Base-by-base conservation (phyloP, 208 protist genomes). In the Trypanosomatidae sp. region DNA sequence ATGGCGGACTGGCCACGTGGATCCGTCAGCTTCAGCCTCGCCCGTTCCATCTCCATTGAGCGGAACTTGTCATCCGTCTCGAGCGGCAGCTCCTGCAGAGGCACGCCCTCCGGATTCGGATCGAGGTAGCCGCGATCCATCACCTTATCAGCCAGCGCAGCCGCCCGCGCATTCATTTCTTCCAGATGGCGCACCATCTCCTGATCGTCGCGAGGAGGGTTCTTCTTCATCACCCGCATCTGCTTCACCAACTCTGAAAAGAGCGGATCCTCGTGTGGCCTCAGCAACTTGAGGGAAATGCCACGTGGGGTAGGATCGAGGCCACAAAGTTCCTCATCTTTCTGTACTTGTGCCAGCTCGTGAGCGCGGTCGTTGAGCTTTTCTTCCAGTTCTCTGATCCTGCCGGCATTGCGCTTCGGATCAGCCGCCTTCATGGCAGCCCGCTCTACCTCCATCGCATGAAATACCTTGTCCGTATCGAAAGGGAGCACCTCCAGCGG, bases 71-170 rank as follows among this genome's bases (percentile, higher is more conserved):
- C 56, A 64, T 95, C 91, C 8, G 65, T 71, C 73, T 92, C 80
- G 8, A 95, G 85, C 41, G 83, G 80, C 28, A 95, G 71, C 39
- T 80, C 80, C n/a, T 60, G 28, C n/a, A 92, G 77, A 44, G 83
- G 81, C 36, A 95, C 85, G 36, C 84, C 88, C 66, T 91, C 81
- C 41, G 91, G 91, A 62, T 83, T 73, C 5, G 71, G 82, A 59
- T 95, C 84, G 13, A 92, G 79, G 73, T 85, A 95, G 39, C 33
- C 74, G 65, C 86, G 88, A 70, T 89, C 82, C 60, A 93, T 68
- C 22, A 83, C 66, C 53, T 85, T 65, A 47, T 70, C 56, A 17
- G 88, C 88, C 74, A 93, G 55, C 68, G 72, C 85, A 46, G 82
- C 58, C 13, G 76, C 82, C 22, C 82, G 79, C 33, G 70, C 76